These are phyloP conservation scores for Coemansia sp. DNA, from an alignment of 192 early-diverging fungal species.

Conservation along the genomic window DNA sequence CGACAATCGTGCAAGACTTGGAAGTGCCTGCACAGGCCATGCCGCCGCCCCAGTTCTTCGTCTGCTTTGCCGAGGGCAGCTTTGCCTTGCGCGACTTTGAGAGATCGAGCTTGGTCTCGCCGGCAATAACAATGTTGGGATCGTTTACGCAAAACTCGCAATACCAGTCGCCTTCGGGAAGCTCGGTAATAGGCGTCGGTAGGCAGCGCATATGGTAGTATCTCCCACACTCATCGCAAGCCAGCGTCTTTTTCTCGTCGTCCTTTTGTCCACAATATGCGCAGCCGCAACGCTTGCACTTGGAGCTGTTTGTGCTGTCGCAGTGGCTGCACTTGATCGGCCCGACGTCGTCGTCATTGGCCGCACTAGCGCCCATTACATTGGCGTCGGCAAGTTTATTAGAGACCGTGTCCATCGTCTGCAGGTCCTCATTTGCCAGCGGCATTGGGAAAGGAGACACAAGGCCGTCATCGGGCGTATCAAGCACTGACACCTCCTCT, in stretches of 20 bases:
- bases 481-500: neutral
- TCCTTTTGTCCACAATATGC: constrained; percentile 57
- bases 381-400: neutral
- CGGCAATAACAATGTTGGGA: constrained; percentile 38
- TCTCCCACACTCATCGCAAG: constrained; percentile 63
- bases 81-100: constrained; percentile 50
- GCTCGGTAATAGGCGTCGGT: constrained; percentile 29
- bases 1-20: constrained; percentile 52
- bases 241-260: constrained; percentile 59
- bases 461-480: neutral
- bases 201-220: constrained; percentile 63
- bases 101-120: constrained; percentile 50
- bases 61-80: constrained; percentile 60
- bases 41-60: constrained; percentile 61
- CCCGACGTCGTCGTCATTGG: neutral
- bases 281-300: constrained; percentile 61
- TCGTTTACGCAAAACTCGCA: constrained; percentile 58
- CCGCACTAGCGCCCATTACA: neutral
- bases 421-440: neutral
- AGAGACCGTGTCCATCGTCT: neutral
- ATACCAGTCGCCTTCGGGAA: constrained; percentile 60
- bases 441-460: neutral
- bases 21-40: constrained; percentile 57
- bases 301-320: constrained; percentile 16
- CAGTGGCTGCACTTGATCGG: constrained; percentile 40